Evolutionary conservation across 768 basidiomycete genomes (phyloP).

Genomic region (Leccinum longicurvipes): DNA sequence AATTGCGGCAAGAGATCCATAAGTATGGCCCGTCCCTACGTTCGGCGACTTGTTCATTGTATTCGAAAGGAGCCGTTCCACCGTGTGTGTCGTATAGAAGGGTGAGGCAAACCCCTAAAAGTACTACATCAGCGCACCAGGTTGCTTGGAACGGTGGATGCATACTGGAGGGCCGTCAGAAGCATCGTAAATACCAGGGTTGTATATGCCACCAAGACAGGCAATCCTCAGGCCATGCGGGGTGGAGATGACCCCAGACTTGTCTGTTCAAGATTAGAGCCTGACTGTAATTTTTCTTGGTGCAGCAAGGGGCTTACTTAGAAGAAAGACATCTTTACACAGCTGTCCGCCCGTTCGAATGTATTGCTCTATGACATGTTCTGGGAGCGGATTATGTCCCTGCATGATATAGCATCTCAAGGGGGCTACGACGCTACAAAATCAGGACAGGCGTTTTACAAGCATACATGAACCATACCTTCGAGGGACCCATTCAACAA

Average conservation of each 20-base stretch:
- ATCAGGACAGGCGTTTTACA: conserved; percentile 5
- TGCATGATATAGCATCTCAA: conserved; percentile 93
- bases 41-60: conserved; percentile 50
- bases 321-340: conserved; percentile 76
- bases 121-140: conserved; percentile 1
- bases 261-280: conserved; percentile 46
- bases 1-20: conserved; percentile 65
- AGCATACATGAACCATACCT: conserved; percentile 40
- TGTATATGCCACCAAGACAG: conserved; percentile 78
- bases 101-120: conserved; percentile 72
- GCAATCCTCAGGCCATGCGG: conserved; percentile 80
- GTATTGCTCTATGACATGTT: conserved; percentile 69
- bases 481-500: conserved; percentile 66
- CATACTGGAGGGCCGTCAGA: conserved; percentile 65
- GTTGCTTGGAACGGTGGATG: conserved; percentile 6
- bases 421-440: conserved; percentile 53
- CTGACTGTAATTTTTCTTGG: neutral
- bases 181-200: conserved; percentile 53
- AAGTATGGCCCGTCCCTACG: conserved; percentile 45
- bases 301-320: conserved; percentile 55
- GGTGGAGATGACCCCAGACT: conserved; percentile 78
- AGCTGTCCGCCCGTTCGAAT: conserved; percentile 75
- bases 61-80: conserved; percentile 71
- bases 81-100: conserved; percentile 65
- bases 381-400: conserved; percentile 74